Conservation (phyloP, 2,329 filamentous ascomycete genomes). For the Aspergillus puulaauensis region DNA sequence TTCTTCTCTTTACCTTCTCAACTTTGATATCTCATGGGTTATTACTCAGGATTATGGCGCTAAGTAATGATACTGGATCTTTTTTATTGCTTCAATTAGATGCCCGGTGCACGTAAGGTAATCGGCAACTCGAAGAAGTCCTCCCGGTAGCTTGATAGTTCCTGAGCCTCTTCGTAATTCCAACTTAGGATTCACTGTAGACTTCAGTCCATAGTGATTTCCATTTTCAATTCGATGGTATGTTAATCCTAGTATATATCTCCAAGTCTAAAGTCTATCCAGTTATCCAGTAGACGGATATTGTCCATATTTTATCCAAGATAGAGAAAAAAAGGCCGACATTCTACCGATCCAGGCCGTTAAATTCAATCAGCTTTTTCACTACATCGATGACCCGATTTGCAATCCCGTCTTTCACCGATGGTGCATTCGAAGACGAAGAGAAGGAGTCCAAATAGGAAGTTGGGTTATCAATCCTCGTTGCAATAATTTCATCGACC, state of each 20-base stretch:
- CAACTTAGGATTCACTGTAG: no score
- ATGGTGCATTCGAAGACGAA: background rate
- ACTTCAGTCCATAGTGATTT: background rate
- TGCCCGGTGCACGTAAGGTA: background rate
- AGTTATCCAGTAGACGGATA: background rate
- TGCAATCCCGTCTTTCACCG: conserved; percentile 19
- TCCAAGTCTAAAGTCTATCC: background rate
- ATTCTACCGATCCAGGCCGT: conserved; percentile 69
- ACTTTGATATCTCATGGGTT: conserved; percentile 21
- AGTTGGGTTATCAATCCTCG: conserved; percentile 74
- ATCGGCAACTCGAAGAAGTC: background rate
- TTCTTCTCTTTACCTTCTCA: conserved; percentile 17
- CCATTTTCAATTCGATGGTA: background rate
- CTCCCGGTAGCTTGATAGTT: background rate
- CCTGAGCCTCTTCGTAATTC: background rate
- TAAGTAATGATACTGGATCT: conserved; percentile 22
- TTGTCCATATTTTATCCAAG: background rate
- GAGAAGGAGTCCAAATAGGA: conserved; percentile 48
- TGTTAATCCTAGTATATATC: background rate
- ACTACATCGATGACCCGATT: conserved; percentile 70
- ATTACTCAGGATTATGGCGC: conserved; percentile 21
- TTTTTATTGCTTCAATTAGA: background rate
- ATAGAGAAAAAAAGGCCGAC: conserved; percentile 2
- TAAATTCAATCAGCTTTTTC: conserved; percentile 78
- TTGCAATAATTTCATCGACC: conserved; percentile 79